Conservation (phyloP, 148 eudicot species). For the Vaccinium corymbosum region DNA sequence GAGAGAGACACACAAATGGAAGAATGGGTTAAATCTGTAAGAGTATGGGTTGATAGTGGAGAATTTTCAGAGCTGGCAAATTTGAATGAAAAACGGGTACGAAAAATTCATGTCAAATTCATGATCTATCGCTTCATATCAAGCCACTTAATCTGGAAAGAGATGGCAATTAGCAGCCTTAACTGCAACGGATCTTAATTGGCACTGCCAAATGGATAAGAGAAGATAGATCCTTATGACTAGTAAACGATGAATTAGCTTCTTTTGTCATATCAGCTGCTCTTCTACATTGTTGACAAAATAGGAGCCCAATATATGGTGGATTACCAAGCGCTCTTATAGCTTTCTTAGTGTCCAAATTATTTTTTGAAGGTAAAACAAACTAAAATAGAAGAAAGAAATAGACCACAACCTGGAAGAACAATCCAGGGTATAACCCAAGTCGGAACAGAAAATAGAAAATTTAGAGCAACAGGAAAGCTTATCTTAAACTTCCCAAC, state of each 20-base stretch:
- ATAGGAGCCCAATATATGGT: neutral
- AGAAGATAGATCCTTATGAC: neutral
- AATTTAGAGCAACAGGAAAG: neutral
- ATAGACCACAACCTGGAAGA: neutral
- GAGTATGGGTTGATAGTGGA: neutral
- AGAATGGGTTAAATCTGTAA: neutral
- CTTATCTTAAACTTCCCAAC: neutral
- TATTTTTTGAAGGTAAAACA: neutral
- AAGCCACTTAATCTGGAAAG: neutral
- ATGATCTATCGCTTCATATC: neutral
- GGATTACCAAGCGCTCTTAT: neutral
- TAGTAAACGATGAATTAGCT: neutral
- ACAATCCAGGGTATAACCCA: neutral
- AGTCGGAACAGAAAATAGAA: neutral
- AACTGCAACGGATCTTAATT: neutral
- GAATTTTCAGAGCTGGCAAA: neutral
- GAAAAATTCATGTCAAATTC: neutral
- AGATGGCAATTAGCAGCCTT: neutral
- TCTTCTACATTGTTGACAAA: neutral
- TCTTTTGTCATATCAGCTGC: neutral
- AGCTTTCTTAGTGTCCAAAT: neutral
- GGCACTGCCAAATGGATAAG: neutral
- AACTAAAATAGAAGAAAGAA: neutral
- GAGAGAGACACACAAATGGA: neutral
- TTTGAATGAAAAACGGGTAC: neutral